Evolutionary conservation across 192 early-diverging fungal species (phyloP).

Genomic region (Phlyctochytrium planicorne): DNA sequence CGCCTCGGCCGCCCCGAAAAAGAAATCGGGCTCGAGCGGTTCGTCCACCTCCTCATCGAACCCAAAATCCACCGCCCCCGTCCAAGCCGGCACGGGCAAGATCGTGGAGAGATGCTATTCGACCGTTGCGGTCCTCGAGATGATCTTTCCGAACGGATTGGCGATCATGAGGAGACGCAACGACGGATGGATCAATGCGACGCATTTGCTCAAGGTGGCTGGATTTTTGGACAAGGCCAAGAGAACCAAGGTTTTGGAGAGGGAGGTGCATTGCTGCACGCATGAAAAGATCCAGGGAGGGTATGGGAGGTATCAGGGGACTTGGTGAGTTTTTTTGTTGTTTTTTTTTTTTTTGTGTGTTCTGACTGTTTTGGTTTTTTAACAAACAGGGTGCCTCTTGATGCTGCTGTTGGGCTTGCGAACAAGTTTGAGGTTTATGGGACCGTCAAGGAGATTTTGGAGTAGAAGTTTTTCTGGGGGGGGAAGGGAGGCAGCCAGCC

Average conservation of each 20-base stretch:
- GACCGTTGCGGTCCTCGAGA: conserved; percentile 48
- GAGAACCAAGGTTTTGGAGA: conserved; percentile 53
- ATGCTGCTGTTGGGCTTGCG: conserved; percentile 75
- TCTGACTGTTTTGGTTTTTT: conserved; percentile 11
- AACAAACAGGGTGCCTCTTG: conserved; percentile 84
- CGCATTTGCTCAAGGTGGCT: conserved; percentile 55
- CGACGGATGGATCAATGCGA: conserved; percentile 56
- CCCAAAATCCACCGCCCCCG: too few relatives aligned
- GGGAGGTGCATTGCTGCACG: conserved; percentile 68
- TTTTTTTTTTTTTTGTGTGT: conserved; percentile 5
- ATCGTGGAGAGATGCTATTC: conserved; percentile 37
- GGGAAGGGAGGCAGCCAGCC: too few relatives aligned
- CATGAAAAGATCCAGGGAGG: conserved; percentile 99
- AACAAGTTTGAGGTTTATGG: conserved; percentile 73
- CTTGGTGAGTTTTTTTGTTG: conserved; percentile 47
- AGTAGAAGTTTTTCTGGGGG: neutral
- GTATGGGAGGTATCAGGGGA: conserved; percentile 98
- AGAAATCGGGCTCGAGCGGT: too few relatives aligned
- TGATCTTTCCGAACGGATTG: conserved; percentile 22
- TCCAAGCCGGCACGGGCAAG: neutral
- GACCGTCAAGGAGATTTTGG: conserved; percentile 45
- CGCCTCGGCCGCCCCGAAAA: neutral
- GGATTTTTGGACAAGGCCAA: conserved; percentile 48
- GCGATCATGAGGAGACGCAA: conserved; percentile 42
- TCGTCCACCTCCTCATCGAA: too few relatives aligned